A percentile compares a stretch with the other conserved stretches of the same genome.
Conservation (phyloP, 495 filamentous ascomycete genomes). For the Penicillium steckii region DNA sequence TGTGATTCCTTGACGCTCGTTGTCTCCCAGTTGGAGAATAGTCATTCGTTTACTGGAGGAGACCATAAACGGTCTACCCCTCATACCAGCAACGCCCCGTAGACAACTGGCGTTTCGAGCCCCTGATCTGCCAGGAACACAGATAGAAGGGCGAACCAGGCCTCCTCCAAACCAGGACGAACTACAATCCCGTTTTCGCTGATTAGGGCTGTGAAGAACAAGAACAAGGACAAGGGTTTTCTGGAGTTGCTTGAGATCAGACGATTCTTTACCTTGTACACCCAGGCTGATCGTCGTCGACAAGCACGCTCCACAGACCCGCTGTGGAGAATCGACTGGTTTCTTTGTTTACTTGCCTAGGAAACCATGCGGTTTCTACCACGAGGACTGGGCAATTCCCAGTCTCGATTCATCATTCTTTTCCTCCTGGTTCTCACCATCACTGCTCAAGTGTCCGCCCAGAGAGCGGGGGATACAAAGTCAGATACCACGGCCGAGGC, state of each 20-base stretch:
- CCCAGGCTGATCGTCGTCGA: slow-evolving; percentile 15
- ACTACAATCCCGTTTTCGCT: not conserved
- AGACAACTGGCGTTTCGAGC: not conserved
- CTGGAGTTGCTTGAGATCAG: not conserved
- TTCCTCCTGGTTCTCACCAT: slow-evolving; percentile 24
- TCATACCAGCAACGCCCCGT: not conserved
- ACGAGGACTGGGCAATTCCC: slow-evolving; percentile 25
- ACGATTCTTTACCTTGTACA: slow-evolving; percentile 1
- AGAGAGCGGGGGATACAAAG: slow-evolving; percentile 15
- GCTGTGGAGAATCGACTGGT: slow-evolving; percentile 26
- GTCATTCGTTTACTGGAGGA: slow-evolving; percentile 21
- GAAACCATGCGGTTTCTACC: slow-evolving; percentile 22
- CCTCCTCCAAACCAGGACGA: not conserved
- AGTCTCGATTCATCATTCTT: slow-evolving; percentile 20
- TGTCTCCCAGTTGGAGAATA: slow-evolving; percentile 9
- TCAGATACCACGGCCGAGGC: slow-evolving; percentile 10
- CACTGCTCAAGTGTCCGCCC: slow-evolving; percentile 23
- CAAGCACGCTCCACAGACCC: slow-evolving; percentile 21
- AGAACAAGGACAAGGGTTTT: not conserved
- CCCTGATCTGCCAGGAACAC: slow-evolving; percentile 5
- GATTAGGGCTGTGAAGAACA: not conserved
- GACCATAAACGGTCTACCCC: not conserved
- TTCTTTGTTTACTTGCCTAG: slow-evolving; percentile 18
- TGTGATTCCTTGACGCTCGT: slow-evolving; percentile 5
- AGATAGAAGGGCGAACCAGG: not conserved